These are phyloP conservation scores for Plasmodium berghei DNA, from an alignment of 169 alveolate genomes.

Conservation along the genomic window DNA sequence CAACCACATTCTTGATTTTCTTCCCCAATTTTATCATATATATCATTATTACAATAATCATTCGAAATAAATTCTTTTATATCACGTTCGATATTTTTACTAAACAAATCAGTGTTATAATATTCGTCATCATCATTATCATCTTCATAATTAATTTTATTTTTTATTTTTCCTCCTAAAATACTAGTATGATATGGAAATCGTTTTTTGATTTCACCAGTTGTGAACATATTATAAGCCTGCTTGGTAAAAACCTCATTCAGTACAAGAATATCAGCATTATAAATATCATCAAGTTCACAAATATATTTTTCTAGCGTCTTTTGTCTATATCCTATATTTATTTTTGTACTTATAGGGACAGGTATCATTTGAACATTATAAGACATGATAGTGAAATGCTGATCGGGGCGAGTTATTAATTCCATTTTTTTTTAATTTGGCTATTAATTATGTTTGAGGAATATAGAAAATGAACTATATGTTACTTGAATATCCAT, in stretches of 20 bases:
- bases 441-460: neutral
- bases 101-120: neutral
- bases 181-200: slow-evolving; percentile 78
- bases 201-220: slow-evolving; percentile 18
- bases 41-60: too few species aligned
- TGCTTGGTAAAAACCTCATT: slow-evolving; percentile 78
- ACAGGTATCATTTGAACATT: slow-evolving; percentile 80
- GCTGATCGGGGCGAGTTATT: neutral
- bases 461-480: neutral
- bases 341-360: slow-evolving; percentile 34
- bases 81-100: too few species aligned
- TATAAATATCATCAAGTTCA: slow-evolving; percentile 53
- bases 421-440: neutral
- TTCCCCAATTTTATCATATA: too few species aligned
- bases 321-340: slow-evolving; percentile 17
- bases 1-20: too few species aligned
- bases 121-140: neutral
- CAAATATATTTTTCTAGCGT: slow-evolving; percentile 47
- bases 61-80: too few species aligned
- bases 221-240: slow-evolving; percentile 41
- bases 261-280: slow-evolving; percentile 78
- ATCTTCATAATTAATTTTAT: neutral
- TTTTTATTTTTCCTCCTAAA: slow-evolving; percentile 10
- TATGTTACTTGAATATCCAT: neutral
- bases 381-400: slow-evolving; percentile 79